Evolutionary conservation across 345 rosid genomes (phyloP), one percentile per base, ranked within the genome.

Genomic region (Ailanthus altissimus): DNA sequence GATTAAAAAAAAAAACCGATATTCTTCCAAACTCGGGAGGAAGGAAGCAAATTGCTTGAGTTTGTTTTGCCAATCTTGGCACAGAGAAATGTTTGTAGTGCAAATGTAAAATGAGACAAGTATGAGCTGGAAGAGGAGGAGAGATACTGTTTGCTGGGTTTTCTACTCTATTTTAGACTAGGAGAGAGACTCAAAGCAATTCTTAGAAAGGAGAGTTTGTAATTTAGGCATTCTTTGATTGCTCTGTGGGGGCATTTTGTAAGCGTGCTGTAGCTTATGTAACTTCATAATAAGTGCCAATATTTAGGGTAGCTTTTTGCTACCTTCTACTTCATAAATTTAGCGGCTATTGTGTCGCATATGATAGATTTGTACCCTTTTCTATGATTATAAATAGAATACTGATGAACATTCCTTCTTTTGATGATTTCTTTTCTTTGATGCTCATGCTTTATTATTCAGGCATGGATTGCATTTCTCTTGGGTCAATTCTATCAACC

Each of bases 1-100:
- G 25, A 14, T 5, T 38, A 13, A 9, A 9, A 36, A 8, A 50
- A 15, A 70, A 20, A 25, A 26, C n/a, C n/a, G n/a, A n/a, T n/a
- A n/a, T 70, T 77, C 83, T 78, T 81, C 86, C 79, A 64, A 75
- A 57, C 82, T 81, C 84, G 2, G 81, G 89, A 81, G 80, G 85
- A 83, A 80, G 65, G 67, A 56, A 72, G 20, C 15, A 18, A 26
- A 8, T 42, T 54, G 68, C 42, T 58, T 26, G 5, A 25, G 67
- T 58, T 23, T 53, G 46, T 49, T 46, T 56, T 40, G 11, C 53
- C 8, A 32, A 58, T 40, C 16, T 60, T 72, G 75, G 25, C 71
- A 42, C 28, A 50, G 82, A 58, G 79, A 79, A 67, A 9, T 7
- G 40, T 13, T 9, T 40, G 26, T 28, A 13, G 28, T 45, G 42